A percentile compares a stretch with the other conserved stretches of the same genome.
These are phyloP conservation scores for Pleurotus salmoneostramineus DNA, from an alignment of 768 basidiomycete genomes.

Conservation along the genomic window DNA sequence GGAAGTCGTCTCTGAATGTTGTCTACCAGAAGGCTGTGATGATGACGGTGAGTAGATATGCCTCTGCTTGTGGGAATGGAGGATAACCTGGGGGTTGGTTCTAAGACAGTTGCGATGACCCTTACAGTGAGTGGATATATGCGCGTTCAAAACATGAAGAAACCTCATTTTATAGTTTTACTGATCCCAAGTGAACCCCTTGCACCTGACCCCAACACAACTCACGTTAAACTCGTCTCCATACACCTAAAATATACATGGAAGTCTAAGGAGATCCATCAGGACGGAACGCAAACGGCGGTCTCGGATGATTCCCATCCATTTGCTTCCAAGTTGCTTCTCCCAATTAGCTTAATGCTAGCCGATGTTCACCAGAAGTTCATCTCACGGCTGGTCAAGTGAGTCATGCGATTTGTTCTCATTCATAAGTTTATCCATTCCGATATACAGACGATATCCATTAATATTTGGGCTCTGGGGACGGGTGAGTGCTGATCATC, in stretches of 20 bases:
- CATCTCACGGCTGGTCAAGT: conserved; percentile 55
- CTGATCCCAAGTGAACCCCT: conserved; percentile 34
- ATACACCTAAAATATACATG: conserved; percentile 33
- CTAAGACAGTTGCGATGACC: background rate
- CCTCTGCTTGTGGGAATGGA: too few species aligned
- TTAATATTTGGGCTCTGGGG: conserved; percentile 71
- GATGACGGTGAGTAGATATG: conserved; percentile 32
- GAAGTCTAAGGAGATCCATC: conserved; percentile 12
- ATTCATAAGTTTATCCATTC: background rate
- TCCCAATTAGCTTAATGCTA: conserved; percentile 51
- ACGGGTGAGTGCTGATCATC: conserved; percentile 35
- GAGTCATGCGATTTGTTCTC: conserved; percentile 13
- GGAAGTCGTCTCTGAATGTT: conserved; percentile 49
- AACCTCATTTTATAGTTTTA: conserved; percentile 27
- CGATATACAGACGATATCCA: conserved; percentile 61
- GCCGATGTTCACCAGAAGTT: conserved; percentile 52
- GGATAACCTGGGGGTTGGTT: too few species aligned
- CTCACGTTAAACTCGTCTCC: conserved; percentile 35
- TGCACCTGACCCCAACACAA: conserved; percentile 22
- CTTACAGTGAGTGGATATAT: background rate
- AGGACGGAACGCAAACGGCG: too few species aligned
- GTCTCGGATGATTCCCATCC: conserved; percentile 27
- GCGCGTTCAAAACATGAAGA: background rate
- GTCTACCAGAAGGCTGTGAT: conserved; percentile 40
- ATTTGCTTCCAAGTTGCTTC: conserved; percentile 50